phyloP scores from a whole-genome alignment of 2,329 filamentous ascomycete genomes.

The Ilyonectria destructans region DNA sequence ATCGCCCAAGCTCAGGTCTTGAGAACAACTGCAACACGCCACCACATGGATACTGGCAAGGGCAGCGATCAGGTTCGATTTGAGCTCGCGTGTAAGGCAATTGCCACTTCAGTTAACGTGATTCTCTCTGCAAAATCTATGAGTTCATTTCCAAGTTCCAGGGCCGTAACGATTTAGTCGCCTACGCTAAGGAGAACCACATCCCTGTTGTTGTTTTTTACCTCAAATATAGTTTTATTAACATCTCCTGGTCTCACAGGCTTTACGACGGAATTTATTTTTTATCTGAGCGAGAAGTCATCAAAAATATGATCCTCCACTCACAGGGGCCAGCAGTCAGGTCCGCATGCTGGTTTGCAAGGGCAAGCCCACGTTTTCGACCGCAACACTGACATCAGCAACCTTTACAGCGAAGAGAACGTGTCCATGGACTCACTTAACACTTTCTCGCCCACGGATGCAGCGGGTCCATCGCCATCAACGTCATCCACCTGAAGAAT shows the following conservation, averaged over 20 bases:
- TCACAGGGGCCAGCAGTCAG: too few relatives aligned
- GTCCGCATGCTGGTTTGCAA: too few relatives aligned
- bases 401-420: too few relatives aligned
- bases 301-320: too few relatives aligned
- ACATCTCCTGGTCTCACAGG: conserved; percentile 54
- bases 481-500: too few relatives aligned
- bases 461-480: too few relatives aligned
- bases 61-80: conserved; percentile 49
- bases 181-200: conserved; percentile 75
- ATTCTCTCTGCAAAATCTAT: conserved; percentile 82
- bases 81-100: conserved; percentile 14
- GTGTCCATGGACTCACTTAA: too few relatives aligned
- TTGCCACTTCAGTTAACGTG: conserved; percentile 77
- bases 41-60: conserved; percentile 74
- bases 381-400: too few relatives aligned
- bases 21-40: conserved; percentile 57
- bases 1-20: conserved; percentile 70
- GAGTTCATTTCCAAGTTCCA: conserved; percentile 80
- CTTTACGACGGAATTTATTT: too few relatives aligned
- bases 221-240: conserved; percentile 71
- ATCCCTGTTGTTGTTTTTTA: conserved; percentile 83
- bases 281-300: too few relatives aligned
- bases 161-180: conserved; percentile 80
- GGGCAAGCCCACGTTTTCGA: too few relatives aligned
- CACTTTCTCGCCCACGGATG: too few relatives aligned